Conservation (phyloP, 2,329 filamentous ascomycete species). For the Epichloe brachyelytri region DNA sequence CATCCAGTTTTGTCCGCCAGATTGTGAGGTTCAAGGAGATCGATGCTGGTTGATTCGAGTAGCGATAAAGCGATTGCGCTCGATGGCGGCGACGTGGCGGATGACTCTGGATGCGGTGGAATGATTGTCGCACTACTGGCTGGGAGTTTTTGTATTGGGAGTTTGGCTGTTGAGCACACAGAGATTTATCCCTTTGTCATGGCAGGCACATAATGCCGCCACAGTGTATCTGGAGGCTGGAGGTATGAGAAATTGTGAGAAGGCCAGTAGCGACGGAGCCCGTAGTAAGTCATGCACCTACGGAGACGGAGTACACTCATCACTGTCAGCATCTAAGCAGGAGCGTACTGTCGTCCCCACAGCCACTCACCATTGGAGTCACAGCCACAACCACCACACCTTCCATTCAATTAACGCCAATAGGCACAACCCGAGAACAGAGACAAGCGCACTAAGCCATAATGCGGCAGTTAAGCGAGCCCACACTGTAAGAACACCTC, state of each 20-base stretch:
- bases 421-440: constrained; percentile 8
- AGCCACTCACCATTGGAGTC: background rate
- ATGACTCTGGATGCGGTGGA: background rate
- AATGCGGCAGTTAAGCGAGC: constrained; percentile 23
- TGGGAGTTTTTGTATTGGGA: background rate
- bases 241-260: background rate
- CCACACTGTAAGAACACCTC: constrained; percentile 25
- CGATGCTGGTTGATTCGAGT: background rate
- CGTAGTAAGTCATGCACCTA: background rate
- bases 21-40: background rate
- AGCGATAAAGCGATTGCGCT: background rate
- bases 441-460: constrained; percentile 14
- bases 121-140: background rate
- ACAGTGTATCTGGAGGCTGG: background rate
- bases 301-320: no score
- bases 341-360: background rate
- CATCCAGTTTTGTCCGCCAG: background rate
- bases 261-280: background rate
- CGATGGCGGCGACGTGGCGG: background rate
- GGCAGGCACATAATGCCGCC: constrained; percentile 1
- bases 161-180: background rate
- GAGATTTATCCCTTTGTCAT: constrained; percentile 4
- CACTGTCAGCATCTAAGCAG: background rate
- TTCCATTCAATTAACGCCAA: constrained; percentile 10
- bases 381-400: background rate